These are phyloP conservation scores for Leccinum subatratum DNA, from an alignment of 1,284 basidiomycete genomes.

Conservation along the genomic window DNA sequence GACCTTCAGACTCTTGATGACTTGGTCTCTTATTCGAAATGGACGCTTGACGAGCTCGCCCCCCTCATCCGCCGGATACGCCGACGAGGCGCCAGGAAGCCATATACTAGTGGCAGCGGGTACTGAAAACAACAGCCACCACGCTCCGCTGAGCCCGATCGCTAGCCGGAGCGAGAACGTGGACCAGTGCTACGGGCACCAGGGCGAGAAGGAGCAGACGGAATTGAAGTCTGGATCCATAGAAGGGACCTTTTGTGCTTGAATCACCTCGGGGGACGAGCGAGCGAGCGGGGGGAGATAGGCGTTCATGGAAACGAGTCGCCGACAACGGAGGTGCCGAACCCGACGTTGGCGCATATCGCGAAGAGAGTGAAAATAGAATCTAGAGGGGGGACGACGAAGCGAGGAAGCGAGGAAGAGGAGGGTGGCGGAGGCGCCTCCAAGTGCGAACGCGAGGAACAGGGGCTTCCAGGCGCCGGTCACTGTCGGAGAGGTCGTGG, in stretches of 20 bases:
- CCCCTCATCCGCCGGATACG: not conserved
- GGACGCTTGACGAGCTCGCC: slow-evolving; percentile 17
- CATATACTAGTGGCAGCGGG: slow-evolving; percentile 61
- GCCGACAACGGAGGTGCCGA: slow-evolving; percentile 57
- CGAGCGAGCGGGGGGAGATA: slow-evolving; percentile 14
- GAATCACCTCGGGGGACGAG: slow-evolving; percentile 56
- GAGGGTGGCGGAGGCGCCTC: slow-evolving; percentile 64
- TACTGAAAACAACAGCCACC: slow-evolving; percentile 80
- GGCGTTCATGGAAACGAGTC: slow-evolving; percentile 75
- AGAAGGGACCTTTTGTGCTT: slow-evolving; percentile 36
- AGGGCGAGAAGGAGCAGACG: slow-evolving; percentile 62
- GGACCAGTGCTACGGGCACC: slow-evolving; percentile 60
- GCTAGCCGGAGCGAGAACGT: slow-evolving; percentile 36
- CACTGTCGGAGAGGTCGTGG: not conserved
- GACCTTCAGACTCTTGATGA: slow-evolving; percentile 88
- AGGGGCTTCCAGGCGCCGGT: slow-evolving; percentile 70
- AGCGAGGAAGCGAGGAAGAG: slow-evolving; percentile 67
- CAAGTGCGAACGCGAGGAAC: slow-evolving; percentile 66
- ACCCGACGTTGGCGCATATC: slow-evolving; percentile 73
- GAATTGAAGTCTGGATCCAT: slow-evolving; percentile 12
- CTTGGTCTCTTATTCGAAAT: slow-evolving; percentile 41
- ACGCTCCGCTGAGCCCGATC: slow-evolving; percentile 45
- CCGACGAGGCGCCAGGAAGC: slow-evolving; percentile 45
- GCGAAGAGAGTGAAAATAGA: slow-evolving; percentile 58
- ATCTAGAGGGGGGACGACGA: slow-evolving; percentile 67